Percentiles rank a stretch among this genome's conserved stretches.
These are phyloP conservation scores for Annulohypoxylon moriforme DNA, from an alignment of 495 filamentous ascomycete genomes.

Conservation along the genomic window DNA sequence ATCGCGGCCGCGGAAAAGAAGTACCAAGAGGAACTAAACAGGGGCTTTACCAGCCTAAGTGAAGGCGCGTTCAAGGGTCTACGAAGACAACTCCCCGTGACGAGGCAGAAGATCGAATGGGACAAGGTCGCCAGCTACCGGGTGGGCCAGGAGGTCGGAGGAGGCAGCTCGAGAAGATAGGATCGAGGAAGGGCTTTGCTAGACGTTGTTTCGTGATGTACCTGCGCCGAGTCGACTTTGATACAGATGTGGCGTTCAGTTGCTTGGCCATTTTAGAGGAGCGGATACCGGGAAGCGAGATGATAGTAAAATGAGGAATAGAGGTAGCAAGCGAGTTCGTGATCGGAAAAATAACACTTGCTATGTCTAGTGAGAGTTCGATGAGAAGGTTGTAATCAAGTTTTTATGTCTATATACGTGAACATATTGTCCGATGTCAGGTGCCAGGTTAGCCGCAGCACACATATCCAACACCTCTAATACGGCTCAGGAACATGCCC, in stretches of 20 bases:
- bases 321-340: background rate
- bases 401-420: too few relatives aligned
- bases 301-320: constrained; percentile 9
- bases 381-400: background rate
- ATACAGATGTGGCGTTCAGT: constrained; percentile 2
- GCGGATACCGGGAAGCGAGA: background rate
- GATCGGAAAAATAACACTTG: background rate
- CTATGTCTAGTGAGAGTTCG: background rate
- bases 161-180: constrained; percentile 61
- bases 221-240: constrained; percentile 1
- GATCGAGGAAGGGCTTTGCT: background rate
- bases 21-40: constrained; percentile 96
- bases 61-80: constrained; percentile 96
- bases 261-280: constrained; percentile 16
- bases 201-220: constrained; percentile 6
- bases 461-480: too few relatives aligned
- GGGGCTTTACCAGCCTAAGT: constrained; percentile 84
- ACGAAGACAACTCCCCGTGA: constrained; percentile 92
- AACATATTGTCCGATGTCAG: too few relatives aligned
- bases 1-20: constrained; percentile 85
- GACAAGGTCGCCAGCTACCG: constrained; percentile 98
- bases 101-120: constrained; percentile 99
- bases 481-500: too few relatives aligned
- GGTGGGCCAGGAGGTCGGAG: constrained; percentile 78
- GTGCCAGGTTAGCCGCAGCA: too few relatives aligned